Conservation (phyloP, 148 eudicot genomes). For the Camellia sinensis region DNA sequence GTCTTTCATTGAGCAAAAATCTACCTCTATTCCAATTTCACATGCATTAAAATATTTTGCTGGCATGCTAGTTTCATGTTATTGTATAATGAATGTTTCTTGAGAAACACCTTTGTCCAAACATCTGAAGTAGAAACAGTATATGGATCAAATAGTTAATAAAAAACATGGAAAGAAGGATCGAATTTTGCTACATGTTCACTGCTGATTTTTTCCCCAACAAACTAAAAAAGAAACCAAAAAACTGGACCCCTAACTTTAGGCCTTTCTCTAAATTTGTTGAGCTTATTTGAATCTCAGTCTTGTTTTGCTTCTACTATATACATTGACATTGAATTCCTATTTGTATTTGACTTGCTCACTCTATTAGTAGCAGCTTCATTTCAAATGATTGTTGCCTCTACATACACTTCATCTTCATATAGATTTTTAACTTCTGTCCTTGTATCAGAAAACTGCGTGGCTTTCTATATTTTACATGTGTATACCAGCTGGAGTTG, state of each 20-base stretch:
- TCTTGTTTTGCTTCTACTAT: not conserved
- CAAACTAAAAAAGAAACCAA: not conserved
- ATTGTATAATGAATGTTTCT: no score
- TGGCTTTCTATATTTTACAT: constrained; percentile 94
- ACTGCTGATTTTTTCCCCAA: not conserved
- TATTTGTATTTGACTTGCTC: no score
- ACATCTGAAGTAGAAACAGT: not conserved
- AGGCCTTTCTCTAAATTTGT: not conserved
- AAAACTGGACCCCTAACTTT: not conserved
- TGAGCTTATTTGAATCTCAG: not conserved
- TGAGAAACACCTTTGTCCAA: not conserved
- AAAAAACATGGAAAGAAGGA: not conserved
- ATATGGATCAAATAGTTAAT: not conserved
- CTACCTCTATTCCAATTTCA: not conserved
- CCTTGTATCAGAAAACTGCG: constrained; percentile 63
- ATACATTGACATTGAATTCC: not conserved
- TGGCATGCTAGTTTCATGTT: not conserved
- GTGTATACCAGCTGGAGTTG: constrained; percentile 98
- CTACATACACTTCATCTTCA: not conserved
- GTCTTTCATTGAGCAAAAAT: not conserved
- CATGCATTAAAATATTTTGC: not conserved
- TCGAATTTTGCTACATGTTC: not conserved
- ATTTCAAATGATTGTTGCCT: not conserved
- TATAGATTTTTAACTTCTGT: not conserved
- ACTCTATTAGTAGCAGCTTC: not conserved